Evolutionary conservation across 345 rosid genomes (phyloP).

Genomic region (Anacardium occidentale): DNA sequence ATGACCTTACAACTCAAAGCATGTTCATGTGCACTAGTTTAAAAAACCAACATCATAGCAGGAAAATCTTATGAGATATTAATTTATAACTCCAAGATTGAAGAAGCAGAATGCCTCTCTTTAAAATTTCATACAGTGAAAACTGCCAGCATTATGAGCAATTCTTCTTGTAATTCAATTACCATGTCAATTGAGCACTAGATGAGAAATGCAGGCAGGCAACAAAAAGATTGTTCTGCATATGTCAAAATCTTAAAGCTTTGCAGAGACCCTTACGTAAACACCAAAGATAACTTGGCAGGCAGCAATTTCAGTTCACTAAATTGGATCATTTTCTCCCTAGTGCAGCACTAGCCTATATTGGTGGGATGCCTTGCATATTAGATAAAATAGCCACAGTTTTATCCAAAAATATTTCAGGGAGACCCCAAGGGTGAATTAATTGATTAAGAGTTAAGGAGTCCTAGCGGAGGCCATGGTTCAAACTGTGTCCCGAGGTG

Average conservation of each 20-base stretch:
- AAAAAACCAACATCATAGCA: no score
- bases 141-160: background rate
- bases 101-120: background rate
- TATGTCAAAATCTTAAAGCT: background rate
- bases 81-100: background rate
- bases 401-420: background rate
- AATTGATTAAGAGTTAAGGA: no score
- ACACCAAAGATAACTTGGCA: background rate
- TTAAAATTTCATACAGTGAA: background rate
- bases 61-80: no score
- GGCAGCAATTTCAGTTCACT: background rate
- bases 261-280: background rate
- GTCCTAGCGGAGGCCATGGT: no score
- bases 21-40: no score
- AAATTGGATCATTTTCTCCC: background rate
- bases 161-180: background rate
- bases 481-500: no score
- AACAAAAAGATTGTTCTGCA: background rate
- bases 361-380: background rate
- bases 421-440: no score
- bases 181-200: background rate
- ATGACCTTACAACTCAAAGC: no score
- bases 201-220: background rate
- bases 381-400: background rate
- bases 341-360: background rate